These are phyloP conservation scores for Eucalyptus pauciflora DNA, from an alignment of 345 rosid genomes.

Conservation along the genomic window DNA sequence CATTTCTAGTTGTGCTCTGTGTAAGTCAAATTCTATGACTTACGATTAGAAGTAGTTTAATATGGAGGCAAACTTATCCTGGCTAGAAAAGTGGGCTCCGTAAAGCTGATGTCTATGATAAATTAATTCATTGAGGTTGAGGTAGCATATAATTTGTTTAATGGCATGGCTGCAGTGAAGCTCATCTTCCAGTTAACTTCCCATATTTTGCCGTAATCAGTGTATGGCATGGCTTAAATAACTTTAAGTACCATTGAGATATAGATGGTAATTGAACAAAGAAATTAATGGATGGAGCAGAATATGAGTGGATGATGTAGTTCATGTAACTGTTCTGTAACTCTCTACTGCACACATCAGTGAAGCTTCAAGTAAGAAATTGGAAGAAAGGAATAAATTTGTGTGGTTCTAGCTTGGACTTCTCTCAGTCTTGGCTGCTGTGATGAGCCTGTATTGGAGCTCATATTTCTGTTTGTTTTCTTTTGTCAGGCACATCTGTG, in stretches of 20 bases:
- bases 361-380: not conserved
- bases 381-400: not conserved
- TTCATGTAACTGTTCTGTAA: not conserved
- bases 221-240: not conserved
- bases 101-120: not conserved
- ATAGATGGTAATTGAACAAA: not conserved
- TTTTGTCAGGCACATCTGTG: constrained; percentile 59
- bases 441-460: not conserved
- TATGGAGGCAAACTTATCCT: not conserved
- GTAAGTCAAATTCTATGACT: not conserved
- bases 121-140: not conserved
- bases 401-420: not conserved
- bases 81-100: not conserved
- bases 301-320: not conserved
- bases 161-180: not conserved
- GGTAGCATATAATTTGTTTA: not conserved
- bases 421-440: not conserved
- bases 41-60: not conserved
- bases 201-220: not conserved
- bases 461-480: not conserved
- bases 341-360: not conserved
- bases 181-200: not conserved
- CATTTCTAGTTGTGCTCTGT: not conserved
- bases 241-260: not conserved
- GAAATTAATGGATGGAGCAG: not conserved